Percentiles rank a stretch among this genome's conserved stretches.
Evolutionary conservation across 345 rosid genomes (phyloP).

Genomic region (Citrus reticulata): DNA sequence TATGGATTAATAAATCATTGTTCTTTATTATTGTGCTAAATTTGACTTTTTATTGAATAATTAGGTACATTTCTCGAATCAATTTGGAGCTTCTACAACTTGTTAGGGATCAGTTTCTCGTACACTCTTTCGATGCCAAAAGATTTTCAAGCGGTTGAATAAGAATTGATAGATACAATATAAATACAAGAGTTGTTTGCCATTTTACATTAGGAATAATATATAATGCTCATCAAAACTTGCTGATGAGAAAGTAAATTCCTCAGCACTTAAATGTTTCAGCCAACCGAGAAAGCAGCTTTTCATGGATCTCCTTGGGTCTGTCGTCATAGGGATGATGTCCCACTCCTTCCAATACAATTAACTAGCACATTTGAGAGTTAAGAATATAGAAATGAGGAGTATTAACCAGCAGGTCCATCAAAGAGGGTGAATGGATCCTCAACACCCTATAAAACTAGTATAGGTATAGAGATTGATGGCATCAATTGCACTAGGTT

Average conservation of each 20-base stretch:
- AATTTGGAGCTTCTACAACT: no score
- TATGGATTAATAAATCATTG: no score
- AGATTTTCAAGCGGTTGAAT: no score
- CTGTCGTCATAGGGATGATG: constrained; percentile 71
- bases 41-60: no score
- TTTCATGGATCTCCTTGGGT: constrained; percentile 66
- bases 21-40: no score
- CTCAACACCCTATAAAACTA: constrained; percentile 79
- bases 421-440: constrained; percentile 79
- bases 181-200: no score
- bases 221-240: no score
- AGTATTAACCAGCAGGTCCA: constrained; percentile 84
- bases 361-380: constrained; percentile 52
- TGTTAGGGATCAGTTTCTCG: no score
- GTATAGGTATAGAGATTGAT: constrained; percentile 47
- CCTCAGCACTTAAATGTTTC: neutral
- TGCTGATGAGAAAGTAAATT: neutral
- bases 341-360: constrained; percentile 71
- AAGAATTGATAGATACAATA: no score
- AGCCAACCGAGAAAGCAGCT: constrained; percentile 74
- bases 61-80: no score
- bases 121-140: no score
- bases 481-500: constrained; percentile 62
- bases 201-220: no score
- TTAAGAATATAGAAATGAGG: constrained; percentile 54